Conservation (phyloP, 2,329 filamentous ascomycete species). For the Colletotrichum spaethianum region DNA sequence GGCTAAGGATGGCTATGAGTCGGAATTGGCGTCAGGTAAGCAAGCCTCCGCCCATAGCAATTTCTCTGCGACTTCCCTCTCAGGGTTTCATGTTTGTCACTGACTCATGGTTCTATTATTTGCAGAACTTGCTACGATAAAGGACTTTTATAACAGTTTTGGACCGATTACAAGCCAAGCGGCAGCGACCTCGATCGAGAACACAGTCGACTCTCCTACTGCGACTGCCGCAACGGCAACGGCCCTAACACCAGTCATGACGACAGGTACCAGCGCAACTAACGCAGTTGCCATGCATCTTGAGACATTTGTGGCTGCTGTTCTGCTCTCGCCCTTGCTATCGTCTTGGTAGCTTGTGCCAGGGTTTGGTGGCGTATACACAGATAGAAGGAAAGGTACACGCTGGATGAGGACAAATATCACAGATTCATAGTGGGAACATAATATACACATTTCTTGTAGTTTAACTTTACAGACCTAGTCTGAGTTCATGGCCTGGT, state of each 20-base stretch:
- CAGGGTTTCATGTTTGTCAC: neutral
- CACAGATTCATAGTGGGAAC: neutral
- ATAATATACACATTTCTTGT: neutral
- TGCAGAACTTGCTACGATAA: neutral
- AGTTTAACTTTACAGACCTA: no score
- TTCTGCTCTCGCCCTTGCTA: neutral
- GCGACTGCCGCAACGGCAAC: neutral
- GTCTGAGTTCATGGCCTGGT: neutral
- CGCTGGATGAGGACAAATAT: neutral
- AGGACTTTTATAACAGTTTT: neutral
- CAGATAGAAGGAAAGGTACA: neutral
- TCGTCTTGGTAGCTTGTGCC: neutral
- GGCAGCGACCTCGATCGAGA: neutral
- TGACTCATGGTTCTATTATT: neutral
- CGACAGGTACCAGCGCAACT: no score
- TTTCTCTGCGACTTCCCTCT: no score
- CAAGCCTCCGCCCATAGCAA: no score
- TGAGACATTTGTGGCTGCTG: neutral
- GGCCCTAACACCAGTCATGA: neutral
- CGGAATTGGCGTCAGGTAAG: neutral
- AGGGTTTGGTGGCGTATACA: neutral
- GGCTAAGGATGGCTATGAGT: no score
- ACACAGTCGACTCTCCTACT: neutral
- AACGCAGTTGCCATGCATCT: no score
- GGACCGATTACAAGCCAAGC: neutral